Base-by-base conservation (phyloP, 805 yeast genomes). In the Sugiyamaella americana region DNA sequence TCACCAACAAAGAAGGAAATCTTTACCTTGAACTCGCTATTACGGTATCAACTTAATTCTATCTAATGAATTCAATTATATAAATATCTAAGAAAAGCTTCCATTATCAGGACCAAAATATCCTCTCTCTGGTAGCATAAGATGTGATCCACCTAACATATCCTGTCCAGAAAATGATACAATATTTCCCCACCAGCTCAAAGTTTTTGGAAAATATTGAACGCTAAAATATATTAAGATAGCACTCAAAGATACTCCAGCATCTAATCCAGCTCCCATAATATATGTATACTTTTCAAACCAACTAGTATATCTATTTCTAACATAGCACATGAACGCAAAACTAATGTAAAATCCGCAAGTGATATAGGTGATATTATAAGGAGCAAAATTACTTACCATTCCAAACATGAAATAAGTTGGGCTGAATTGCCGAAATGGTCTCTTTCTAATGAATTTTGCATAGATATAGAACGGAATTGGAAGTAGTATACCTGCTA, bases 181-280 rank as follows among this genome's bases (percentile, higher is more conserved):
- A 3, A 40, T 24, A 22, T 42, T 80, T 1, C 87, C 87, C 87
- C 87, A 82, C 87, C 87, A 82, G 36, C 63, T 51, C 11, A 80
- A 44, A 3, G 58, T 50, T 21, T 64, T 67, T 3, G 67, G 64
- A 40, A 75, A 69, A 54, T 71, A 76, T 49, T 68, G 67, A 1
- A 72, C 71, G 1, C 74, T 61, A 56, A 78, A 77, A 63, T 82
- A 81, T 37, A 80, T 74, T 47, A 80, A 62, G 37, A 79, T 64
- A 0, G 78, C 78, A 47, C 79, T 67, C 52, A 79, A 72, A 2
- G 84, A 84, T n/a, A 78, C 75, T 11, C 84, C 86, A 0, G 84
- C 76, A 4, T 73, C 64, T 23, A 80, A 62, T 1, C 77, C 82
- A 45, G 81, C 73, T 18, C 80, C 68, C 44, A 81, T 62, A 16